A percentile compares a stretch with the other conserved stretches of the same genome.
These are phyloP conservation scores for Eucalyptus erythrocorys DNA, from an alignment of 345 rosid species.

Conservation along the genomic window DNA sequence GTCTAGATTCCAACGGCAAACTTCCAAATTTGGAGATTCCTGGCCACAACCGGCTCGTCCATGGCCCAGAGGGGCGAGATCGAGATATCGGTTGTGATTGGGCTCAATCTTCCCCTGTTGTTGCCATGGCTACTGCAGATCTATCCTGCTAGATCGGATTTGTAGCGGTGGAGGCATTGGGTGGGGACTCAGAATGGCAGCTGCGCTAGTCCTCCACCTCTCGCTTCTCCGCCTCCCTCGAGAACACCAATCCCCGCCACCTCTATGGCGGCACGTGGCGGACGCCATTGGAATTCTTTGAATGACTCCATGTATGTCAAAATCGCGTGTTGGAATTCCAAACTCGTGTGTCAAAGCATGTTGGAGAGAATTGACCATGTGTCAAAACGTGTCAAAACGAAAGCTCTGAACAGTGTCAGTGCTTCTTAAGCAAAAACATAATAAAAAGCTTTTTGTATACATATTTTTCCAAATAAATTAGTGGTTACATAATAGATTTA, in stretches of 20 bases:
- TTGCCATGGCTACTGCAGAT: too few species aligned
- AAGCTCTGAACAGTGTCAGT: accelerated
- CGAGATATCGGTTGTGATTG: too few species aligned
- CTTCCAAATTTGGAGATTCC: too few species aligned
- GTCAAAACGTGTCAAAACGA: accelerated
- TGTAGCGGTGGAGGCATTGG: too few species aligned
- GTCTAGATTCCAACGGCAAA: too few species aligned
- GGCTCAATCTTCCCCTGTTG: too few species aligned
- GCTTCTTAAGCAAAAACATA: accelerated
- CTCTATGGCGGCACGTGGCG: constrained; percentile 19
- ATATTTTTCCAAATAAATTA: too few species aligned
- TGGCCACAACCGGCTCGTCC: too few species aligned
- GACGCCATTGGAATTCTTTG: background rate
- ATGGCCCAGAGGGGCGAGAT: too few species aligned
- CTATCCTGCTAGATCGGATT: too few species aligned
- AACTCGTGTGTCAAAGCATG: accelerated
- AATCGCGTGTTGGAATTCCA: accelerated
- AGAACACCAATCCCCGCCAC: constrained; percentile 33
- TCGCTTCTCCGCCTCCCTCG: constrained; percentile 64
- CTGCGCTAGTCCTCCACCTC: constrained; percentile 75
- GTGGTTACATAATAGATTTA: background rate
- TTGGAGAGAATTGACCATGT: accelerated
- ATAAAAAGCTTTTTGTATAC: too few species aligned
- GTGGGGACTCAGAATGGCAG: background rate
- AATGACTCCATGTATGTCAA: accelerated